Evolutionary conservation across 768 basidiomycete genomes (phyloP).

Genomic region (Pleurotus citrinopileatus): DNA sequence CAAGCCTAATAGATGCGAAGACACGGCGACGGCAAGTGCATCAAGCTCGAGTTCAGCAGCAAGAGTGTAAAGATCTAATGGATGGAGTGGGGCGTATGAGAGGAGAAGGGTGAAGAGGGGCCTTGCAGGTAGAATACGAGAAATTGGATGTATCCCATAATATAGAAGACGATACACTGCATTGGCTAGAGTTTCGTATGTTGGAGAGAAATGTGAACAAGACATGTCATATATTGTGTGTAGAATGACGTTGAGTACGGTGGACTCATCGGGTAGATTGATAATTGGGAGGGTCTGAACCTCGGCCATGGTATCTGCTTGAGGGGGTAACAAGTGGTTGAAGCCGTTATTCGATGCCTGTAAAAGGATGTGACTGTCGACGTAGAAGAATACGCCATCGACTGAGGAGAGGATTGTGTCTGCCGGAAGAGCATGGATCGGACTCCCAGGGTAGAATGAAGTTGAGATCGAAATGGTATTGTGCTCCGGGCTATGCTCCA

Average conservation of each 20-base stretch:
- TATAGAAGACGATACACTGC: slow-evolving; percentile 53
- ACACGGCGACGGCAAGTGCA: slow-evolving; percentile 76
- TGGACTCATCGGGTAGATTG: slow-evolving; percentile 55
- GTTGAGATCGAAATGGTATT: neutral
- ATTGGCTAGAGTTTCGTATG: slow-evolving; percentile 52
- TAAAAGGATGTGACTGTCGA: slow-evolving; percentile 18
- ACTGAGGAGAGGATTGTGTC: slow-evolving; percentile 19
- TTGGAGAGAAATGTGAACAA: slow-evolving; percentile 71
- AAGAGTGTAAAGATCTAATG: slow-evolving; percentile 70
- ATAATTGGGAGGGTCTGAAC: slow-evolving; percentile 41
- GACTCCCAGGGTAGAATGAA: neutral
- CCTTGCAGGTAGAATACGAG: slow-evolving; percentile 43
- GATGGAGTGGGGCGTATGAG: slow-evolving; percentile 62
- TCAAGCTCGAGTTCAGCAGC: slow-evolving; percentile 65
- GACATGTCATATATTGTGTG: slow-evolving; percentile 73
- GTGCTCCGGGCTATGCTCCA: neutral
- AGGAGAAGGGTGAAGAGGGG: slow-evolving; percentile 61
- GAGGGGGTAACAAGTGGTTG: neutral
- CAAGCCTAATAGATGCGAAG: slow-evolving; percentile 72
- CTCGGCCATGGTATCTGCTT: too few relatives aligned
- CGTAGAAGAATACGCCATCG: slow-evolving; percentile 26
- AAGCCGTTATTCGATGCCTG: slow-evolving; percentile 19
- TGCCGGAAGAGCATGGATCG: neutral
- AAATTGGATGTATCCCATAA: slow-evolving; percentile 59
- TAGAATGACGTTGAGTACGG: slow-evolving; percentile 67